Evolutionary conservation across 139 green algal species (phyloP).

Genomic region (Chlamydomonas urium): DNA sequence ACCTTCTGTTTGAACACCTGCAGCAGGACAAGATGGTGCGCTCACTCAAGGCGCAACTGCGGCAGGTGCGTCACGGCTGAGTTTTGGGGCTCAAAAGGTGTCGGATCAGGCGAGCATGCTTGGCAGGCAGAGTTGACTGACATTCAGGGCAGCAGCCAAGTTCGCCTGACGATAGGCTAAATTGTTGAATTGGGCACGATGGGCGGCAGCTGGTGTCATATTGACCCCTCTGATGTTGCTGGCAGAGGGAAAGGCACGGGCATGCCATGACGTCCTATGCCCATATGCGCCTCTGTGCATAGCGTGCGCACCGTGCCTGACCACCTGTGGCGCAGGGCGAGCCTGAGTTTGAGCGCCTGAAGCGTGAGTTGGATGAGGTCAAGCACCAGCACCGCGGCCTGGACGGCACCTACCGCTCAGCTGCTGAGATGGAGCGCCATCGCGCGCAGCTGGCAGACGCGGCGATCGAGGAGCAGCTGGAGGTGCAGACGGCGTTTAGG

Average conservation of each 20-base stretch:
- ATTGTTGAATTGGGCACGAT: too few species aligned
- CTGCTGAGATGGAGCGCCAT: conserved; percentile 80
- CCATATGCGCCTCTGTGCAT: neutral
- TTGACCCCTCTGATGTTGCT: too few species aligned
- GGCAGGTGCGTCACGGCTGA: too few species aligned
- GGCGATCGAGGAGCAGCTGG: conserved; percentile 76
- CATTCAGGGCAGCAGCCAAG: too few species aligned
- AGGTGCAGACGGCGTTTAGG: conserved; percentile 81
- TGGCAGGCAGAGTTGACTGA: too few species aligned
- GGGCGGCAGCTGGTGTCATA: too few species aligned
- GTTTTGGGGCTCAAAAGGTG: too few species aligned
- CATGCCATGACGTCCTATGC: neutral
- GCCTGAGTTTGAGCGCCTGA: conserved; percentile 81
- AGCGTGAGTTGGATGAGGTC: conserved; percentile 74
- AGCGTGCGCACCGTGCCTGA: too few species aligned
- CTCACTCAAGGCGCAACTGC: conserved; percentile 53
- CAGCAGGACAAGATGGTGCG: conserved; percentile 26
- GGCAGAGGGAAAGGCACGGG: neutral
- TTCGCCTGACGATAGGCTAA: too few species aligned
- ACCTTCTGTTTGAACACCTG: conserved; percentile 60
- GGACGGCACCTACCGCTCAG: conserved; percentile 66
- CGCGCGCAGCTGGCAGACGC: conserved; percentile 62
- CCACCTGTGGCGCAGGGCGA: too few species aligned
- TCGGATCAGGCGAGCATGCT: too few species aligned
- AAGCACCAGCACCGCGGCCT: conserved; percentile 65